phyloP scores from a whole-genome alignment of 306 rosid genomes.

The Fragaria vesca region DNA sequence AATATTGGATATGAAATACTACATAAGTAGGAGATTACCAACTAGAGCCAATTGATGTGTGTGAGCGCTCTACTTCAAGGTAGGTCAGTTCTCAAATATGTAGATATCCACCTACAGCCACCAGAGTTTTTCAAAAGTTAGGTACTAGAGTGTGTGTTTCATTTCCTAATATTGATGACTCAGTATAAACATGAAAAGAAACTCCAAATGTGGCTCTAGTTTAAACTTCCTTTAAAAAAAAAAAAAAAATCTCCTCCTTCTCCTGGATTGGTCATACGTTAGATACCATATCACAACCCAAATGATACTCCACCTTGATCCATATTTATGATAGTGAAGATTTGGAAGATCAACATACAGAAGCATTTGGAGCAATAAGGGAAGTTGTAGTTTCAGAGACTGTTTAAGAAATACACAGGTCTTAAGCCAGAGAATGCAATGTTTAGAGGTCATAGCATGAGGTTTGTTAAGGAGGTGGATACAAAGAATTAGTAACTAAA shows the following conservation, averaged over 20 bases:
- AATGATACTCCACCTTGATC: neutral
- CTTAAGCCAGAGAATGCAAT: neutral
- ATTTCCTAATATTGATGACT: neutral
- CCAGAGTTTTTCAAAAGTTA: no score
- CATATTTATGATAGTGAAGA: neutral
- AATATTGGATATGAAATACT: no score
- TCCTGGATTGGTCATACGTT: neutral
- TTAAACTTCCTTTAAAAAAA: no score
- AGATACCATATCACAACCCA: neutral
- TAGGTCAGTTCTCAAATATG: no score
- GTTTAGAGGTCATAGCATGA: neutral
- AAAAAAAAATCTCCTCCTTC: neutral
- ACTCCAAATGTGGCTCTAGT: neutral
- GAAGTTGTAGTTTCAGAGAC: neutral
- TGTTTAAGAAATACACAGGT: neutral
- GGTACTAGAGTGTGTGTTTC: no score
- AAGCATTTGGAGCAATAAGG: neutral
- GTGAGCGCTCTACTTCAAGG: no score
- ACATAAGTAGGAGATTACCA: no score
- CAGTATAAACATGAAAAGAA: neutral
- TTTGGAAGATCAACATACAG: neutral
- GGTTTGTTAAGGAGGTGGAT: neutral
- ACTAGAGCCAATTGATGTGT: no score
- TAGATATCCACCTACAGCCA: no score
- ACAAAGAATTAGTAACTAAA: neutral